Percentiles rank a stretch among this genome's conserved stretches.
phyloP scores from a whole-genome alignment of 108 stramenopile species.

The Cyclotella atomus region DNA sequence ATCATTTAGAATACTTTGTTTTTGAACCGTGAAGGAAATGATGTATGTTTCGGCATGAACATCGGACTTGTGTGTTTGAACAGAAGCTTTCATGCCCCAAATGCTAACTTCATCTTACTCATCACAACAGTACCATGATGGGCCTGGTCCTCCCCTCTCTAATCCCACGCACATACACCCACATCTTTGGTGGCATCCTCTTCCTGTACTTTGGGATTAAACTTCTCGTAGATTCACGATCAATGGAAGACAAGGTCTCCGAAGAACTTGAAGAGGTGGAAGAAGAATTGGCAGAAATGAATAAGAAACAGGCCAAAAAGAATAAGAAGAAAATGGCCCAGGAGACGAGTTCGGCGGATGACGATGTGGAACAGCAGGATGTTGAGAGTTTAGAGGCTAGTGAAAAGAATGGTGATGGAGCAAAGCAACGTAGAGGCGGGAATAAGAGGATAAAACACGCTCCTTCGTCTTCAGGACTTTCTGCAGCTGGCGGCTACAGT shows the following conservation, averaged over 20 bases:
- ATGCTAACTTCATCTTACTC: too few species aligned
- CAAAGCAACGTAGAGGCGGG: constrained; percentile 32
- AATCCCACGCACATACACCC: constrained; percentile 91
- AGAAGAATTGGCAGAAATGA: constrained; percentile 83
- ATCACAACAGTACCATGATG: constrained; percentile 87
- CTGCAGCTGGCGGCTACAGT: constrained; percentile 43
- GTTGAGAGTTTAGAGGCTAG: constrained; percentile 36
- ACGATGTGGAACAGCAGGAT: constrained; percentile 34
- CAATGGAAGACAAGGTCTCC: constrained; percentile 85
- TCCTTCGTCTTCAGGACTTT: constrained; percentile 34
- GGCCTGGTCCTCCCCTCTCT: constrained; percentile 93
- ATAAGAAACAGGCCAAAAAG: constrained; percentile 60
- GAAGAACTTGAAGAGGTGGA: constrained; percentile 99
- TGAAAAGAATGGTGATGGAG: constrained; percentile 22
- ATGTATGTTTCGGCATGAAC: too few species aligned
- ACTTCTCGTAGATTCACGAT: constrained; percentile 83
- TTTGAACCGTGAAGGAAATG: too few species aligned
- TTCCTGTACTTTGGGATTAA: constrained; percentile 99
- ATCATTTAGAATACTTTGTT: too few species aligned
- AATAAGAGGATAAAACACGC: constrained; percentile 32
- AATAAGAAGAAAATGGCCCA: constrained; percentile 30
- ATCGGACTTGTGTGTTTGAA: too few species aligned
- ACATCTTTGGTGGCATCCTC: constrained; percentile 90
- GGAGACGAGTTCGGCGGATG: constrained; percentile 6
- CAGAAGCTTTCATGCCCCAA: too few species aligned